Base-by-base conservation (phyloP, 139 green algal genomes). In the Chlorella vulgaris region DNA sequence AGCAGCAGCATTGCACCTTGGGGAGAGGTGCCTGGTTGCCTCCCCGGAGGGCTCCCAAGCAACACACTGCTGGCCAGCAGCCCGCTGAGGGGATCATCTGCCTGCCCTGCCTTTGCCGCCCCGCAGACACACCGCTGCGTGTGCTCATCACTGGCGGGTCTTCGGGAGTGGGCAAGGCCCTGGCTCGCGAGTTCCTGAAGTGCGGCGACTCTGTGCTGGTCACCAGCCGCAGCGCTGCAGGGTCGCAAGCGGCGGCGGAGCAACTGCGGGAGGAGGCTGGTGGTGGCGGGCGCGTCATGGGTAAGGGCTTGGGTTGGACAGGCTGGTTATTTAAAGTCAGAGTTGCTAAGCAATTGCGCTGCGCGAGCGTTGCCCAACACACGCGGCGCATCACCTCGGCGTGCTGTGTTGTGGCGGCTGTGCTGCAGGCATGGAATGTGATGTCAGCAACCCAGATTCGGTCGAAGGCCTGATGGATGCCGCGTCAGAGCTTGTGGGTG, bases 131-230 rank as follows among this genome's bases (percentile, higher is more conserved):
- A 33, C 77, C 88, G 2, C 84, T 96, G 18, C 85, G 84, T 62
- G 87, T 96, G 4, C 82, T 96, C 5, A 84, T 96, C 77, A 96
- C 92, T 5, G 92, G 92, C 29, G 87, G 88, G 70, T 90, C 80
- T 26, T 81, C 84, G 8, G 94, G 94, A 22, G 77, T 98, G 7
- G 94, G 94, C 80, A 96, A 96, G 75, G 94, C 94, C 2, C 80
- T 98, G 50, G 94, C 93, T 0, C 86, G 94, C 0, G 92, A 98
- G 87, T 92, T 97, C 43, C 85, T 97, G 33, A 83, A 58, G 85
- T 85, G 15, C 42, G 91, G 91, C 5, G 91, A 94, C 88, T 69
- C 60, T 8, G 93, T 97, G 18, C 19, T 95, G n/a, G 80, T 97
- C 65, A 91, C 90, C 1, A 90, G 87, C 21, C 85, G 93, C 53